These are phyloP conservation scores for Trichoderma koningii DNA, from an alignment of 2,329 filamentous ascomycete species.

Conservation along the genomic window DNA sequence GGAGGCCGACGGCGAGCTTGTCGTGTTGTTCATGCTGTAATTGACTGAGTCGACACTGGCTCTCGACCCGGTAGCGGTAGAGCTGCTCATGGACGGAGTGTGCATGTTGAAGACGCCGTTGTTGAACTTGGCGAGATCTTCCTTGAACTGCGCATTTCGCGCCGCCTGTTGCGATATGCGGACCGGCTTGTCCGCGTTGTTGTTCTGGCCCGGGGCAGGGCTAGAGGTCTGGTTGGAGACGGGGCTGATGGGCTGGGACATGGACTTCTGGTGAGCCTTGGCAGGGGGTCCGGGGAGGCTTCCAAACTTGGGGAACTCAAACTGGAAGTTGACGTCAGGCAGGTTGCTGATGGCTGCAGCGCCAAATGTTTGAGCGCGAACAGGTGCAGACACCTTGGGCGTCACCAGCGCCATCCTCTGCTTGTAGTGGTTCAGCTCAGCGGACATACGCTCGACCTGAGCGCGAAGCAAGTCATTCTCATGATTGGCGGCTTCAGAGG, in stretches of 20 bases:
- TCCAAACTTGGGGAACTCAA: constrained; percentile 95
- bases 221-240: constrained; percentile 33
- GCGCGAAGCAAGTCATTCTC: constrained; percentile 82
- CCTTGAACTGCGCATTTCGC: constrained; percentile 41
- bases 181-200: constrained; percentile 33
- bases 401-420: constrained; percentile 71
- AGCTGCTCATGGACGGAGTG: constrained; percentile 55
- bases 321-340: constrained; percentile 81
- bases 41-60: constrained; percentile 54
- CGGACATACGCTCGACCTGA: constrained; percentile 85
- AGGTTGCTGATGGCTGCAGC: constrained; percentile 58
- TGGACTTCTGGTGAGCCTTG: constrained; percentile 34
- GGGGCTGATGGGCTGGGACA: constrained; percentile 41
- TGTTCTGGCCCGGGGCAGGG: constrained; percentile 38
- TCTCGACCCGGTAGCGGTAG: constrained; percentile 51
- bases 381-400: constrained; percentile 45
- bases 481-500: constrained; percentile 76
- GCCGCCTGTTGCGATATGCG: constrained; percentile 29
- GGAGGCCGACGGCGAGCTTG: constrained; percentile 65
- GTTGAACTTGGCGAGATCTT: constrained; percentile 57
- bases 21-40: constrained; percentile 53
- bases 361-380: constrained; percentile 44
- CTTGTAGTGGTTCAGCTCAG: constrained; percentile 86
- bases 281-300: constrained; percentile 58
- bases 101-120: constrained; percentile 50